A percentile compares a stretch with the other conserved stretches of the same genome.
Conservation (phyloP, 2,329 filamentous ascomycete species). For the Scortechinia acanthostroma region DNA sequence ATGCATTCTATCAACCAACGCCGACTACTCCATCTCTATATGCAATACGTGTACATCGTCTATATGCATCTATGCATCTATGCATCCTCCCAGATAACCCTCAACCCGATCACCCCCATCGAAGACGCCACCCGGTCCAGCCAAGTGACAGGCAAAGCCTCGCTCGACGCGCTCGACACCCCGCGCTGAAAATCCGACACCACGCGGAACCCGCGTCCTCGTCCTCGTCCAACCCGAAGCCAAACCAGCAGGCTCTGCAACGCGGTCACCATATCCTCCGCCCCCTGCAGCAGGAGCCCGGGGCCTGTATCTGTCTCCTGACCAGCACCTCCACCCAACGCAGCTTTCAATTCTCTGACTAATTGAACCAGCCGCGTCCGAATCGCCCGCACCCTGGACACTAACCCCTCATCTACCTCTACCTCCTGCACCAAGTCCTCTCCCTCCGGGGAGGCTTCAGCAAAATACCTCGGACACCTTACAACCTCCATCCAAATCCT, state of each 20-base stretch:
- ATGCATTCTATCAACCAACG: not conserved
- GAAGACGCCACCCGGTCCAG: slow-evolving; percentile 19
- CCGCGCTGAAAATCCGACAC: too few relatives aligned
- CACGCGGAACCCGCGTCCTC: too few relatives aligned
- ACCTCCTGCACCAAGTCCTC: not conserved
- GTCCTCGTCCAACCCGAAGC: too few relatives aligned
- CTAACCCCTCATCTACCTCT: too few relatives aligned
- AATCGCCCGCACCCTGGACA: too few relatives aligned
- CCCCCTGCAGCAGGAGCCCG: not conserved
- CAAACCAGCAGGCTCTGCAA: too few relatives aligned
- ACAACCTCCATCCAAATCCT: not conserved
- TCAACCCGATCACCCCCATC: slow-evolving; percentile 18
- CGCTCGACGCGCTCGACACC: too few relatives aligned
- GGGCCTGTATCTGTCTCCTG: not conserved
- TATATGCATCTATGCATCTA: not conserved
- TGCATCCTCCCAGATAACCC: slow-evolving; percentile 7
- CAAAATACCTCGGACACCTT: not conserved
- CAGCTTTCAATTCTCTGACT: not conserved
- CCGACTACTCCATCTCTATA: not conserved
- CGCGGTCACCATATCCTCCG: not conserved
- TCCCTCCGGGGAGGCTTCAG: not conserved
- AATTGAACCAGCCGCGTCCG: not conserved
- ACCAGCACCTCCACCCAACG: not conserved
- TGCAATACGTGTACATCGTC: too few relatives aligned
- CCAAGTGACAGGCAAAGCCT: slow-evolving; percentile 17